Evolutionary conservation across 768 basidiomycete genomes (phyloP).

Genomic region (Kwoniella europaea): DNA sequence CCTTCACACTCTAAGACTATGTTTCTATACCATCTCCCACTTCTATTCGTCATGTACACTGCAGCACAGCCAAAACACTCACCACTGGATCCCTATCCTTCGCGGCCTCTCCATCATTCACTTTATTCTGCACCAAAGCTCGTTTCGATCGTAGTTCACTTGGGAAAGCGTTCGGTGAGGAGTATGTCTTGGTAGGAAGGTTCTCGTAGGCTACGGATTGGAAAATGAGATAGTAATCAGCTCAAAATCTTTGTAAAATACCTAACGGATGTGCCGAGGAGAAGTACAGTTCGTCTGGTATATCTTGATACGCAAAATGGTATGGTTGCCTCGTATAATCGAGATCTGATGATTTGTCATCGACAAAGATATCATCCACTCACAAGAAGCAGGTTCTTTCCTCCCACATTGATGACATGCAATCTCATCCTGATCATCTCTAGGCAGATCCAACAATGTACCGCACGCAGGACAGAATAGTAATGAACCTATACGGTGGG

Average conservation of each 20-base stretch:
- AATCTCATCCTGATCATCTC: conserved; percentile 71
- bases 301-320: too few relatives aligned
- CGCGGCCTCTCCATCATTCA: conserved; percentile 61
- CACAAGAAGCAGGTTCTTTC: conserved; percentile 85
- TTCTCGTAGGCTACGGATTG: conserved; percentile 69
- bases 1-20: too few relatives aligned
- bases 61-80: conserved; percentile 37
- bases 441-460: conserved; percentile 82
- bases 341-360: too few relatives aligned
- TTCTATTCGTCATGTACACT: too few relatives aligned
- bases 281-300: too few relatives aligned
- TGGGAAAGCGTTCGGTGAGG: conserved; percentile 93
- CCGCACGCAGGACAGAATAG: conserved; percentile 94
- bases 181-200: conserved; percentile 83
- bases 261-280: too few relatives aligned
- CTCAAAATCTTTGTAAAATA: too few relatives aligned
- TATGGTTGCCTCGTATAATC: too few relatives aligned
- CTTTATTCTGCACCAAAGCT: conserved; percentile 73
- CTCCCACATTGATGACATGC: conserved; percentile 86
- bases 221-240: too few relatives aligned
- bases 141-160: conserved; percentile 85
- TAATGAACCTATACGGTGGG: conserved; percentile 71
- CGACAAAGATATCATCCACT: conserved; percentile 55
- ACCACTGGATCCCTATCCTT: conserved; percentile 57
- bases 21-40: too few relatives aligned